Conservation (phyloP, 805 yeast species). For the Huiozyma sinensis region DNA sequence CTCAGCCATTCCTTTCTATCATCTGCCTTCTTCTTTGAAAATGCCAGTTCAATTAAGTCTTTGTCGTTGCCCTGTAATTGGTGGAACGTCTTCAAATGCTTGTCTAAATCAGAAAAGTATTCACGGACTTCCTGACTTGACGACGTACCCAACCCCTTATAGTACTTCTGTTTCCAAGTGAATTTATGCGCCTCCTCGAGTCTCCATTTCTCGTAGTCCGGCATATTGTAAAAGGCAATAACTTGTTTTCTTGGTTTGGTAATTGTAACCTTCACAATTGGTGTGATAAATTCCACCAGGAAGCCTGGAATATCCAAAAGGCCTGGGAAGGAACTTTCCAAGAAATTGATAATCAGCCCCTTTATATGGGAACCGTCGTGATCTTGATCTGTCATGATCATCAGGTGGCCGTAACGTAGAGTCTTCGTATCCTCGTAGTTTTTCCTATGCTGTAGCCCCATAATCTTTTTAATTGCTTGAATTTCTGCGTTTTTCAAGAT, state of each 20-base stretch:
- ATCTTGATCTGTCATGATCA: conserved; percentile 99
- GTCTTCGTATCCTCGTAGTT: conserved; percentile 61
- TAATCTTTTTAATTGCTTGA: conserved; percentile 87
- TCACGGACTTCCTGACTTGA: conserved; percentile 72
- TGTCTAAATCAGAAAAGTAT: conserved; percentile 76
- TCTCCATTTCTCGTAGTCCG: conserved; percentile 92
- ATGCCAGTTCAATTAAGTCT: conserved; percentile 77
- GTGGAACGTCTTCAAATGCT: conserved; percentile 78
- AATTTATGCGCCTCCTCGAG: conserved; percentile 63
- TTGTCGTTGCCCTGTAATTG: conserved; percentile 70
- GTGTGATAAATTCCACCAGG: conserved; percentile 87
- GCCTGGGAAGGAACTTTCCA: conserved; percentile 93
- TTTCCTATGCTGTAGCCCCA: conserved; percentile 91
- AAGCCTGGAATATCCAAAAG: conserved; percentile 83
- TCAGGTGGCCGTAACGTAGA: conserved; percentile 87
- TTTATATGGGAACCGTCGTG: conserved; percentile 98
- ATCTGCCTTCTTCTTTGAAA: conserved; percentile 90
- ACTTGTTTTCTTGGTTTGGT: conserved; percentile 48
- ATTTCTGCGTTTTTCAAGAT: conserved; percentile 88
- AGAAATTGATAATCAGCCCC: conserved; percentile 85
- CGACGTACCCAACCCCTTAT: conserved; percentile 98
- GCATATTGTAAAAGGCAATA: conserved; percentile 83
- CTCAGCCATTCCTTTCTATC: conserved; percentile 96
- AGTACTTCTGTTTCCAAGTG: conserved; percentile 89
- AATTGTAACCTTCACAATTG: conserved; percentile 84